Evolutionary conservation across 2,329 filamentous ascomycete genomes (phyloP).

Genomic region (Blastomyces gilchristii): DNA sequence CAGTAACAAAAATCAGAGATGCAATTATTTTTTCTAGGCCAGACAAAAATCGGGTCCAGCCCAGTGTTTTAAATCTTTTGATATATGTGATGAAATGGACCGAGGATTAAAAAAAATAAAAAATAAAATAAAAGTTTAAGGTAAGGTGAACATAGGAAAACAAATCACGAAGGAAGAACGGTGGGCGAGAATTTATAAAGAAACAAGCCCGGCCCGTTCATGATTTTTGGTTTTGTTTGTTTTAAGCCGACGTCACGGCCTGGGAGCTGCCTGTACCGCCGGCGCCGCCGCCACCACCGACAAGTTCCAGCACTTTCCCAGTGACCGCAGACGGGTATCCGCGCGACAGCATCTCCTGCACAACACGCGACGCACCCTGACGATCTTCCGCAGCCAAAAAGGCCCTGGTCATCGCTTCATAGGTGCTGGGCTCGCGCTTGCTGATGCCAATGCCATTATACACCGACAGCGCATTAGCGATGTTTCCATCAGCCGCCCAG

Average conservation of each 20-base stretch:
- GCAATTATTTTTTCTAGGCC: neutral
- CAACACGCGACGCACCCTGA: conserved; percentile 62
- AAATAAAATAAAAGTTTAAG: neutral
- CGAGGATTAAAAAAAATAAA: neutral
- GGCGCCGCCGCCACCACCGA: conserved; percentile 40
- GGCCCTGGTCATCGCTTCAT: conserved; percentile 95
- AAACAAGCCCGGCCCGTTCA: conserved; percentile 9
- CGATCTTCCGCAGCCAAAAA: conserved; percentile 78
- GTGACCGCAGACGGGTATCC: conserved; percentile 88
- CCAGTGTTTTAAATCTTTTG: neutral
- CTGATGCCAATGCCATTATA: conserved; percentile 68
- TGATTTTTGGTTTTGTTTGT: no score
- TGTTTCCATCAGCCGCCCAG: conserved; percentile 77
- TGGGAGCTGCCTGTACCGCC: conserved; percentile 12
- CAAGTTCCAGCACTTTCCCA: conserved; percentile 84
- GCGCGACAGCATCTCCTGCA: conserved; percentile 79
- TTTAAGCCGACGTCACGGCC: conserved; percentile 1
- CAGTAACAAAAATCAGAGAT: neutral
- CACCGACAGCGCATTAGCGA: conserved; percentile 64
- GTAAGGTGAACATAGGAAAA: neutral
- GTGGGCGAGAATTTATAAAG: conserved; percentile 2
- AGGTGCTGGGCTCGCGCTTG: conserved; percentile 90
- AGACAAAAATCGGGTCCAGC: conserved; percentile 1
- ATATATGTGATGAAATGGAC: neutral
- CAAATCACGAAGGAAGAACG: neutral